These are phyloP conservation scores for Starmera dryadoides DNA, from an alignment of 805 yeast species.

Conservation along the genomic window DNA sequence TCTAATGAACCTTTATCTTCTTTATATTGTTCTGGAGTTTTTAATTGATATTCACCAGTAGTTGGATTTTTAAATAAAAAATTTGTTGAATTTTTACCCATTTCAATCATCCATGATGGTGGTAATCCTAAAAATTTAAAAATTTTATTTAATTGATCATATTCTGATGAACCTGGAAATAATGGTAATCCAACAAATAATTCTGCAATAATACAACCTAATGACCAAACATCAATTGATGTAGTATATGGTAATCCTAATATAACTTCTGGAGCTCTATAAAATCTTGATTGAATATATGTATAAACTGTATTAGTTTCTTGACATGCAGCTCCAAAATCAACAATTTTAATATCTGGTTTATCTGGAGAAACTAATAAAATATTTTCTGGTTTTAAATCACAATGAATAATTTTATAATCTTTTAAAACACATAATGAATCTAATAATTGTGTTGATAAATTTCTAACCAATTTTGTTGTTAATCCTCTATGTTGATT, in stretches of 20 bases:
- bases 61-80: conserved; percentile 33
- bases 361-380: conserved; percentile 66
- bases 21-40: conserved; percentile 37
- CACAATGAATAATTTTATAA: conserved; percentile 88
- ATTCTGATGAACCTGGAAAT: conserved; percentile 93
- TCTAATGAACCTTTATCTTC: conserved; percentile 53
- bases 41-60: conserved; percentile 14
- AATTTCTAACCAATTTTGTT: conserved; percentile 68
- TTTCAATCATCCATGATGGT: conserved; percentile 94
- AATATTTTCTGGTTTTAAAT: conserved; percentile 93
- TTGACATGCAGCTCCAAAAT: conserved; percentile 94
- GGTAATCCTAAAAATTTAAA: conserved; percentile 80
- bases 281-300: conserved; percentile 87
- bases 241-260: conserved; percentile 89
- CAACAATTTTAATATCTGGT: conserved; percentile 78
- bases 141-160: conserved; percentile 79
- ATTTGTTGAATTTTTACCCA: conserved; percentile 76
- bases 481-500: conserved; percentile 89
- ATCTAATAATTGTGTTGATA: conserved; percentile 76
- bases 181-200: conserved; percentile 85
- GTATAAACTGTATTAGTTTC: conserved; percentile 86
- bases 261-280: conserved; percentile 91
- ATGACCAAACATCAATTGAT: conserved; percentile 95
- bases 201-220: conserved; percentile 91
- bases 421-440: conserved; percentile 75